Percentiles rank a stretch among this genome's conserved stretches.
Conservation (phyloP, 164 flowering plant genomes). For the Paratinospora sagittata region DNA sequence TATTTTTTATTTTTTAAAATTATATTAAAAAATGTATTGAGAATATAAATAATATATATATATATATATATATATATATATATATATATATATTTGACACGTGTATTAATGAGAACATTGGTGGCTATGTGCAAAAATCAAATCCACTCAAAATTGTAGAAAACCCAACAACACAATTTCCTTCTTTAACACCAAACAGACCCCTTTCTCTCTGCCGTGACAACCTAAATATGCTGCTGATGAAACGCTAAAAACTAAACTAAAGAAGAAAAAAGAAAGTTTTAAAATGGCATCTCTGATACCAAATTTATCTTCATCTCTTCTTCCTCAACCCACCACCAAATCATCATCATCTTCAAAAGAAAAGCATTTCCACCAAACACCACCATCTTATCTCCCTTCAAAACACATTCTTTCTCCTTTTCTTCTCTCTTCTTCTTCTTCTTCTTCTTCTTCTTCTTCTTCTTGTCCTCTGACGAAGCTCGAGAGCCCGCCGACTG, state of each 20-base stretch:
- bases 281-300: conserved; percentile 37
- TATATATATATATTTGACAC: background rate
- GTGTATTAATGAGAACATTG: background rate
- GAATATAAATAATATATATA: too few relatives aligned
- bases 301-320: conserved; percentile 35
- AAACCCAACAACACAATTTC: background rate
- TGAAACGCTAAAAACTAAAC: background rate
- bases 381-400: conserved; percentile 5
- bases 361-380: conserved; percentile 18
- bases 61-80: too few relatives aligned
- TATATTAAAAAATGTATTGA: too few relatives aligned
- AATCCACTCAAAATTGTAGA: background rate
- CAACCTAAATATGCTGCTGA: background rate
- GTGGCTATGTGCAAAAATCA: background rate
- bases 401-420: conserved; percentile 10
- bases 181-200: background rate
- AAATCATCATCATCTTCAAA: conserved; percentile 11
- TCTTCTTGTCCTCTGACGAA: conserved; percentile 27
- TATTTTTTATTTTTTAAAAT: too few relatives aligned
- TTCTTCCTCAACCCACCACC: conserved; percentile 34
- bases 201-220: conserved; percentile 6
- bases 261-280: too few relatives aligned
- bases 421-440: conserved; percentile 10
- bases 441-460: too few relatives aligned
- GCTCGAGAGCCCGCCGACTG: conserved; percentile 36